Percentiles rank a stretch among this genome's conserved stretches.
These are phyloP conservation scores for Scutellaria barbata DNA, from an alignment of 257 asterid genomes.

Conservation along the genomic window DNA sequence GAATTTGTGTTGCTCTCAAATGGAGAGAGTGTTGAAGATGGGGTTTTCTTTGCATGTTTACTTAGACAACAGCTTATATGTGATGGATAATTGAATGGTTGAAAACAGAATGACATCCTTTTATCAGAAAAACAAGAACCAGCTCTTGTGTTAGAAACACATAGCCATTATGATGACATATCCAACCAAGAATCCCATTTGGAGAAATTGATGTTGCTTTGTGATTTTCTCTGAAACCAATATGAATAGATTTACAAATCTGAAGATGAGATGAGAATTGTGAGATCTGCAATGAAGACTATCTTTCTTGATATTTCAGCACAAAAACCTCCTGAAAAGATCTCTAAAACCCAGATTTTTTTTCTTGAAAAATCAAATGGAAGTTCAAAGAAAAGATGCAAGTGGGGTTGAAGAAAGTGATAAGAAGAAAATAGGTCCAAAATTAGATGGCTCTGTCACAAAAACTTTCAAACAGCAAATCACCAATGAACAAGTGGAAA, in stretches of 20 bases:
- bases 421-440: slow-evolving; percentile 35
- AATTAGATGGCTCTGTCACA: slow-evolving; percentile 29
- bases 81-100: slow-evolving; percentile 50
- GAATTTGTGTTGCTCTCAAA: slow-evolving; percentile 20
- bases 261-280: too few relatives aligned
- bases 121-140: slow-evolving; percentile 29
- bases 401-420: slow-evolving; percentile 44
- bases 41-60: slow-evolving; percentile 52
- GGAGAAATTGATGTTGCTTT: too few relatives aligned
- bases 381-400: slow-evolving; percentile 30
- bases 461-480: slow-evolving; percentile 34
- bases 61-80: slow-evolving; percentile 40
- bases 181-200: too few relatives aligned
- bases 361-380: background rate
- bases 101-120: slow-evolving; percentile 56
- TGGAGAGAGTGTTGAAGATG: slow-evolving; percentile 27
- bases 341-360: slow-evolving; percentile 5
- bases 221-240: too few relatives aligned
- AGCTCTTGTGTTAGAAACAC: background rate
- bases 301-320: background rate
- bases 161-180: too few relatives aligned
- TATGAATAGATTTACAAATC: too few relatives aligned
- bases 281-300: background rate
- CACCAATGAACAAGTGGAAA: slow-evolving; percentile 34
- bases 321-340: slow-evolving; percentile 25